Evolutionary conservation across 2,329 filamentous ascomycete species (phyloP).

Genomic region (Mariannaea sp.): DNA sequence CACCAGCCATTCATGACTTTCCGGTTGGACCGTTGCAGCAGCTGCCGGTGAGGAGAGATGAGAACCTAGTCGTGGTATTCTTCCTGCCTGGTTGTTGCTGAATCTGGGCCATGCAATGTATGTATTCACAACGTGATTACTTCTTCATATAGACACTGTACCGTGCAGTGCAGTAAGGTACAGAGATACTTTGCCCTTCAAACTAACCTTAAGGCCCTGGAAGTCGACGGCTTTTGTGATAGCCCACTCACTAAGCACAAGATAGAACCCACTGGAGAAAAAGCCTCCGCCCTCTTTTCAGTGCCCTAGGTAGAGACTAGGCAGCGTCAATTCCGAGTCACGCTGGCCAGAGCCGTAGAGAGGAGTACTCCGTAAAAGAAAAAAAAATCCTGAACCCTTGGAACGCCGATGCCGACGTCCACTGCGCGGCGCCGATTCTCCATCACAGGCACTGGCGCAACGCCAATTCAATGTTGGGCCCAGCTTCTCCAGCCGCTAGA

Average conservation of each 20-base stretch:
- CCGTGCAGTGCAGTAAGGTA: too few relatives aligned
- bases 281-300: constrained; percentile 2
- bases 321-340: constrained; percentile 2
- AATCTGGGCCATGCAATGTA: constrained; percentile 1
- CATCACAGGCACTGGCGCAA: constrained; percentile 15
- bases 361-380: neutral
- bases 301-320: constrained; percentile 18
- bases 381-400: neutral
- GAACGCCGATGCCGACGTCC: neutral
- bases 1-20: constrained; percentile 36
- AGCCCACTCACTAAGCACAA: neutral
- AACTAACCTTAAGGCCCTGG: constrained; percentile 10
- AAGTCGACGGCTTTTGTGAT: neutral
- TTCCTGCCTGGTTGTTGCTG: constrained; percentile 8
- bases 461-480: constrained; percentile 21
- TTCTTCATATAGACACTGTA: constrained; percentile 1
- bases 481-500: constrained; percentile 22
- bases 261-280: neutral
- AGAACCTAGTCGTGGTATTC: neutral
- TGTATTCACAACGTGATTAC: too few relatives aligned
- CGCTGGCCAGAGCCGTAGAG: constrained; percentile 3
- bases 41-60: neutral
- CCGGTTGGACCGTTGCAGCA: constrained; percentile 20
- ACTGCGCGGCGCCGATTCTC: constrained; percentile 12
- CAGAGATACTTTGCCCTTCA: too few relatives aligned